Base-by-base conservation (phyloP, 805 yeast genomes). In the Cyberlindnera saturnus region DNA sequence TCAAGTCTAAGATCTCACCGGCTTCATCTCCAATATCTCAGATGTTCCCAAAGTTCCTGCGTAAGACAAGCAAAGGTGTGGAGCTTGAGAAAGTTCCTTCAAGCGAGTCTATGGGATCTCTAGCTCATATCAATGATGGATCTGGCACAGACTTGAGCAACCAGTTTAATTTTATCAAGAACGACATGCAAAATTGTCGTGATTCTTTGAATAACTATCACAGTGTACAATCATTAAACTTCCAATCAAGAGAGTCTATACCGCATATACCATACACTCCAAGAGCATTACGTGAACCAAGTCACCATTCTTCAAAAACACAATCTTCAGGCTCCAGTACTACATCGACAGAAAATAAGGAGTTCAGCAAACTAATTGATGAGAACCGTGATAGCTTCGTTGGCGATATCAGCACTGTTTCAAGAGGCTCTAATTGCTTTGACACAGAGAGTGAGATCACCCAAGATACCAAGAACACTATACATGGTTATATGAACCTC, bases 121-220 rank as follows among this genome's bases (percentile, higher is more conserved):
- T 58, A 30, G 39, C 57, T 3, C 51, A 47, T 32, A 58, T 58
- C 34, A 58, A 58, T 32, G 62, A 58, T 42, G 59, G 57, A 3
- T 50, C 60, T 8, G 49, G 39, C n/a, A 17, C 34, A 5, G 38
- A 19, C 10, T 31, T 38, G 31, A 17, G 8, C 7, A 39, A 35
- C 14, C 29, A 38, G 17, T 19, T 18, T 15, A 31, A 31, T 10
- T 31, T 30, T 31, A 26, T 32, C 23, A 15, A 30, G 8, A 23
- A 18, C 17, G 31, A 19, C 14, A 19, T 10, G 20, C 35, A 33
- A 11, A 32, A 44, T 16, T 23, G 39, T 9, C 17, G 38, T 14
- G 20, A 39, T 19, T 4, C 36, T 9, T 44, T 44, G 40, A 49
- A 49, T 17, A 52, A 49, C 7, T 52, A 50, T 36, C 31, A 46